These are phyloP conservation scores for Cutaneotrichosporon arboriforme DNA, from an alignment of 1,284 basidiomycete genomes.

Conservation along the genomic window DNA sequence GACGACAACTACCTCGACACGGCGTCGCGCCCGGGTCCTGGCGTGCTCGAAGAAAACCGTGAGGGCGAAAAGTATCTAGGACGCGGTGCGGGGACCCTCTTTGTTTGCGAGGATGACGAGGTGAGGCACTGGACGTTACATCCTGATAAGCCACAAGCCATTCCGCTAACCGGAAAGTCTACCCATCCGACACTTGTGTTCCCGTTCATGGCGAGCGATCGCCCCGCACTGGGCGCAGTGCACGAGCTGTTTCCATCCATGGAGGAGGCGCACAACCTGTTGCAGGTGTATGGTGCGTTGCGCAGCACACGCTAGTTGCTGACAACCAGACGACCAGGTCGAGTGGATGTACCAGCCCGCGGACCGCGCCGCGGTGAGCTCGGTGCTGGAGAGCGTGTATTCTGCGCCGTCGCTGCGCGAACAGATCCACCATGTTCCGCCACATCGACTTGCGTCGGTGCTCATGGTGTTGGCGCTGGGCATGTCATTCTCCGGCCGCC, in stretches of 20 bases:
- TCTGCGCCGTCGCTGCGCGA: constrained; percentile 8
- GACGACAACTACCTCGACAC: constrained; percentile 18
- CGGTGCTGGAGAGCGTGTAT: constrained; percentile 16
- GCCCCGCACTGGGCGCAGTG: constrained; percentile 1
- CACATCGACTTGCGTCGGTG: constrained; percentile 16
- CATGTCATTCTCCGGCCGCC: constrained; percentile 9
- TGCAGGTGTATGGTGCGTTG: constrained; percentile 13
- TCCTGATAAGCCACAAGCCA: background rate
- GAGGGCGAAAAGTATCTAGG: constrained; percentile 20
- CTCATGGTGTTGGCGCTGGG: constrained; percentile 17
- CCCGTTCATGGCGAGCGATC: constrained; percentile 16
- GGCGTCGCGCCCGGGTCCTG: constrained; percentile 7
- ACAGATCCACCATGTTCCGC: constrained; percentile 17
- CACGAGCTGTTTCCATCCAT: constrained; percentile 15
- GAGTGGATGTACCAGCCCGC: constrained; percentile 27
- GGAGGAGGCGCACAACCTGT: constrained; percentile 9
- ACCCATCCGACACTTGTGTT: constrained; percentile 9
- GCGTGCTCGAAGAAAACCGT: constrained; percentile 12
- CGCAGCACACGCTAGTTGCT: background rate
- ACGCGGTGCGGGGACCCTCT: constrained; percentile 21
- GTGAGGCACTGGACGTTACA: constrained; percentile 1
- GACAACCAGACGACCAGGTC: constrained; percentile 13
- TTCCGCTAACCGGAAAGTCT: constrained; percentile 16
- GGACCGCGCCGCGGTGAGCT: constrained; percentile 5
- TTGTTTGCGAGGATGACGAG: constrained; percentile 19